Evolutionary conservation across 2,329 filamentous ascomycete species (phyloP), one percentile per base, ranked within the genome.

Genomic region (Pezicula carpinea): DNA sequence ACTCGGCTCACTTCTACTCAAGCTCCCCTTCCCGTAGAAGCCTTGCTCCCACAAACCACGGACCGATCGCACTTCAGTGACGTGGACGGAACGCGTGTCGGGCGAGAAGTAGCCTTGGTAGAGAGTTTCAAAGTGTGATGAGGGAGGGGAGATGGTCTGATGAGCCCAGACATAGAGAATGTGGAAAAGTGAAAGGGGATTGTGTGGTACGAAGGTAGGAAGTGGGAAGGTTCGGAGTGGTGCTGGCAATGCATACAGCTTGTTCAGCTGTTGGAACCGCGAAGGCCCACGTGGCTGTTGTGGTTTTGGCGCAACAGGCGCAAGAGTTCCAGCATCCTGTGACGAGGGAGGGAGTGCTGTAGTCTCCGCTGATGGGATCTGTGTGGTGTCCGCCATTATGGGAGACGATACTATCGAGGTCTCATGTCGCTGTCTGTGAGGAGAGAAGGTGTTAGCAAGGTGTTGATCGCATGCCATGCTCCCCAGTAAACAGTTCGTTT

Each of bases 1-100:
- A 57, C 83, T 93, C 3, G 92, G 92, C 65, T 99, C 92, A 73
- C 91, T 96, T 59, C 95, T 82, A 70, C 91, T 96, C 49, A 97
- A 72, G 58, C 75, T 92, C 38, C 93, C 93, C 67, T 96, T 96
- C 40, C 95, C 95, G 67, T 92, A 99, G 69, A 99, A 99, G 5
- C 93, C 93, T 70, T 95, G 89, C 67, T 96, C 88, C 93, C 95
- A 99, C 19, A 99, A 69, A 1, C 85, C 89, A 46, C 86, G 77
- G 52, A 95, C 84, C 3, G 89, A 84, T 46, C 76, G 74, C 21
- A 82, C 73, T 64, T 96, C 85, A 15, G 82, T 89, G 47, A 99
- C 76, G 63, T 96, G 89, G 14, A 99, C 79, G 0, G 90, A 93
- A 23, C 84, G 81, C 3, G 89, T 95, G 47, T 85, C 80, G 2